phyloP scores from a whole-genome alignment of 371 early-diverging fungal genomes.

The Mortierella sp. region DNA sequence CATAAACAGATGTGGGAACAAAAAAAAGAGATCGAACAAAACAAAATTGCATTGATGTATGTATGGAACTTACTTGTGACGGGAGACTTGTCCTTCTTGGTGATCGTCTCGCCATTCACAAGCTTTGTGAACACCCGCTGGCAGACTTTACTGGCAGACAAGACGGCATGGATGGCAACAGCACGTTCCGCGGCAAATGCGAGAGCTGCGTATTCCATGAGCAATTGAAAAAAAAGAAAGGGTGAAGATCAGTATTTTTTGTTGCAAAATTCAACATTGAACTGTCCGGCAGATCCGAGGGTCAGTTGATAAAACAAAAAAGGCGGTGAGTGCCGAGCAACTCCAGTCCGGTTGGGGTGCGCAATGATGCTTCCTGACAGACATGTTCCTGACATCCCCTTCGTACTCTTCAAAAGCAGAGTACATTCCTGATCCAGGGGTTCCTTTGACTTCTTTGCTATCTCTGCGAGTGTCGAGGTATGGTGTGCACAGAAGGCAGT shows the following conservation, averaged over 20 bases:
- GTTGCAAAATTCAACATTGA: not conserved
- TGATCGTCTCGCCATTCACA: conserved; percentile 83
- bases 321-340: too few relatives aligned
- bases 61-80: conserved; percentile 91
- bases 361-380: not conserved
- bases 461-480: not conserved
- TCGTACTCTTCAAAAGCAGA: not conserved
- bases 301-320: too few relatives aligned
- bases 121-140: conserved; percentile 86
- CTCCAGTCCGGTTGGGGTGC: not conserved
- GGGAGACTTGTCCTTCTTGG: conserved; percentile 94
- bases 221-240: not conserved
- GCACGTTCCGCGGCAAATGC: conserved; percentile 77
- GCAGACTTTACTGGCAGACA: conserved; percentile 87
- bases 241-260: not conserved
- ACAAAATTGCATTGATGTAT: too few relatives aligned
- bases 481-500: not conserved
- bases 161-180: conserved; percentile 91
- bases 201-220: conserved; percentile 27
- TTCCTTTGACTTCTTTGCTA: not conserved
- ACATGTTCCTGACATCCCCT: not conserved
- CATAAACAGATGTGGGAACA: conserved; percentile 9
- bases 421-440: not conserved
- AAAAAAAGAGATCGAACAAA: conserved; percentile 2
- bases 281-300: too few relatives aligned